phyloP scores from a whole-genome alignment of 805 yeast genomes.

The Groenewaldozyma tartarivorans region DNA sequence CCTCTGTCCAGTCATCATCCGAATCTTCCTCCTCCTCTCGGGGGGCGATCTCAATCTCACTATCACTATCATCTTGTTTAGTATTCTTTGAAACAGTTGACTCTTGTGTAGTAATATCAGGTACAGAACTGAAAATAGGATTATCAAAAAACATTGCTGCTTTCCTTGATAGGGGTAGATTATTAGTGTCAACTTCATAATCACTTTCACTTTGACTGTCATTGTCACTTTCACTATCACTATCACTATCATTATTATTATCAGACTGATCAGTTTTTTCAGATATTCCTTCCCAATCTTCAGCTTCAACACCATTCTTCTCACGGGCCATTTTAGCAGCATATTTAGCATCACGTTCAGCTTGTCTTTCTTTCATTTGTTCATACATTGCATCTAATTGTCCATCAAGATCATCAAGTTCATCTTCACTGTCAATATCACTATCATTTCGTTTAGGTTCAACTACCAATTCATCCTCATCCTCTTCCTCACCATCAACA shows the following conservation, averaged over 20 bases:
- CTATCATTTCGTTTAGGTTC: slow-evolving; percentile 25
- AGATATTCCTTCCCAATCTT: slow-evolving; percentile 25
- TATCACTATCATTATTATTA: slow-evolving; percentile 14
- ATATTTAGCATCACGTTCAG: slow-evolving; percentile 37
- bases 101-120: slow-evolving; percentile 17
- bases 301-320: slow-evolving; percentile 16
- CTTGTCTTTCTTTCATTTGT: slow-evolving; percentile 42
- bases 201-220: slow-evolving; percentile 1
- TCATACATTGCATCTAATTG: slow-evolving; percentile 78
- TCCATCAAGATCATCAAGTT: slow-evolving; percentile 52
- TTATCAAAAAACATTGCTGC: slow-evolving; percentile 32
- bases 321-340: slow-evolving; percentile 44
- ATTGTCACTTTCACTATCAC: slow-evolving; percentile 13
- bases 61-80: slow-evolving; percentile 1
- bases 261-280: slow-evolving; percentile 21
- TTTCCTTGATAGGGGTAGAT: slow-evolving; percentile 22
- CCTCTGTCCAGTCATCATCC: slow-evolving; percentile 27
- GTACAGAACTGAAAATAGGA: slow-evolving; percentile 26
- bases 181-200: slow-evolving; percentile 13
- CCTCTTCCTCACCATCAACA: slow-evolving; percentile 25
- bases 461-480: slow-evolving; percentile 18
- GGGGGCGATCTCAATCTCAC: slow-evolving; percentile 22
- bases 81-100: slow-evolving; percentile 2
- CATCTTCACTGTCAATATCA: slow-evolving; percentile 29
- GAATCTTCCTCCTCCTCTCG: slow-evolving; percentile 21